A percentile compares a stretch with the other conserved stretches of the same genome.
Conservation (phyloP, 2,329 filamentous ascomycete species). For the Tothia fuscella region DNA sequence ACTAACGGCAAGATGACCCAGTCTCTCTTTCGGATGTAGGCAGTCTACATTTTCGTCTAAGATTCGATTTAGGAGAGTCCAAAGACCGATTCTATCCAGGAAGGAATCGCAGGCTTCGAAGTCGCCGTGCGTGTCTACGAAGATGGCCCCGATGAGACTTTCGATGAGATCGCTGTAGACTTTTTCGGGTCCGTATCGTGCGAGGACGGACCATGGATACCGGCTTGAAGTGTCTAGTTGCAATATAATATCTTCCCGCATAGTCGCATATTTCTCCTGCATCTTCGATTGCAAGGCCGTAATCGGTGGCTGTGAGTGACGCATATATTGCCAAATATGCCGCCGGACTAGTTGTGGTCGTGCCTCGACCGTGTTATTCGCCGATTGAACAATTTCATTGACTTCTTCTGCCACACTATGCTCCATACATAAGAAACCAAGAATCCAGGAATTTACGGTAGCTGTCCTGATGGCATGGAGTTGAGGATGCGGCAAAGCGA, state of each 20-base stretch:
- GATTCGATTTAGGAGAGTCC: constrained; percentile 50
- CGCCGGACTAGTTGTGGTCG: too few species aligned
- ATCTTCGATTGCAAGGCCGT: constrained; percentile 34
- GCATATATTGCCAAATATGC: constrained; percentile 59
- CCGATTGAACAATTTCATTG: constrained; percentile 18
- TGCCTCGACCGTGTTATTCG: constrained; percentile 15
- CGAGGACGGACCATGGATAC: constrained; percentile 70
- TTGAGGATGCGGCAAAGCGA: constrained; percentile 27
- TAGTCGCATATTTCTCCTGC: constrained; percentile 32
- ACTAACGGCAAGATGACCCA: constrained; percentile 45
- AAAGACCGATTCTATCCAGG: constrained; percentile 51
- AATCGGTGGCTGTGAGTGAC: constrained; percentile 42
- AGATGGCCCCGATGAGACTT: constrained; percentile 67
- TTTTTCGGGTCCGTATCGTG: constrained; percentile 55
- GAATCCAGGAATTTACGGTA: constrained; percentile 67
- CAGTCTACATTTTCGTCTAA: constrained; percentile 43
- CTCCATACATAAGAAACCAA: constrained; percentile 64
- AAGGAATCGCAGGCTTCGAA: constrained; percentile 48
- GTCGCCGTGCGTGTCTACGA: constrained; percentile 59
- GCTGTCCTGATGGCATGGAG: constrained; percentile 70
- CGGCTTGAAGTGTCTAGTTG: constrained; percentile 37
- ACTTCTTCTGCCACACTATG: constrained; percentile 13
- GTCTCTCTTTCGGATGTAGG: constrained; percentile 52
- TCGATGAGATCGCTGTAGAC: constrained; percentile 79
- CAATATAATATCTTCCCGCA: constrained; percentile 38